These are phyloP conservation scores for Hyaloscypha finlandica DNA, from an alignment of 495 filamentous ascomycete genomes.

Conservation along the genomic window DNA sequence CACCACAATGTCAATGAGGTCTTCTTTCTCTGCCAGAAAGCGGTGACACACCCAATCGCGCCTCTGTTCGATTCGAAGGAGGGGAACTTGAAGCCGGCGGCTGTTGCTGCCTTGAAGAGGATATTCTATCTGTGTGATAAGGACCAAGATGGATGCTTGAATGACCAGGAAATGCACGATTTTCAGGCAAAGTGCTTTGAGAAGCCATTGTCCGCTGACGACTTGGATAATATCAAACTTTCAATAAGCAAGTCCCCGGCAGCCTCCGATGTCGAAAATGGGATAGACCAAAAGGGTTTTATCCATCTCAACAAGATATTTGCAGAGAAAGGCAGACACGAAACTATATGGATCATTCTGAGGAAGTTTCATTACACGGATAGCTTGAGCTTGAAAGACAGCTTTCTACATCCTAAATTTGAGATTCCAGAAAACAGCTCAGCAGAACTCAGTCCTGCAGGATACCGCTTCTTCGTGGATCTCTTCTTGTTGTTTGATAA, in stretches of 20 bases:
- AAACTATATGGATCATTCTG: slow-evolving; percentile 96
- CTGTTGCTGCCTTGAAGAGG: slow-evolving; percentile 78
- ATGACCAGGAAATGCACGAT: slow-evolving; percentile 83
- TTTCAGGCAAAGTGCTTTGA: slow-evolving; percentile 92
- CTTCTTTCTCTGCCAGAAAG: slow-evolving; percentile 96
- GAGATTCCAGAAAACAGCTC: slow-evolving; percentile 90
- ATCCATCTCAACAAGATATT: slow-evolving; percentile 91
- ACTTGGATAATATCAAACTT: slow-evolving; percentile 85
- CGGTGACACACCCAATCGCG: slow-evolving; percentile 96
- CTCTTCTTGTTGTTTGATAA: slow-evolving; percentile 93
- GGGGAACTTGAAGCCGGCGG: slow-evolving; percentile 80
- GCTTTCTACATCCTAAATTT: slow-evolving; percentile 89
- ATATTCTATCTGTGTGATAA: slow-evolving; percentile 96
- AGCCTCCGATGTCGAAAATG: slow-evolving; percentile 64
- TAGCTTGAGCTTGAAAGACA: slow-evolving; percentile 84
- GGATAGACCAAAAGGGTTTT: slow-evolving; percentile 81
- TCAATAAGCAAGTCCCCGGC: slow-evolving; percentile 70
- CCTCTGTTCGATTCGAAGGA: slow-evolving; percentile 97
- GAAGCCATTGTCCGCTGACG: slow-evolving; percentile 73
- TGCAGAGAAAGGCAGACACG: slow-evolving; percentile 95
- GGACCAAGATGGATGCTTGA: slow-evolving; percentile 93
- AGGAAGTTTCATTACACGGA: slow-evolving; percentile 97
- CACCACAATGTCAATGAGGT: slow-evolving; percentile 95
- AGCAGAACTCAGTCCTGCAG: slow-evolving; percentile 90
- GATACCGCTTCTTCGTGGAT: slow-evolving; percentile 97